phyloP scores from a whole-genome alignment of 192 early-diverging fungal species.

The Phycomyces blakesleeanus region DNA sequence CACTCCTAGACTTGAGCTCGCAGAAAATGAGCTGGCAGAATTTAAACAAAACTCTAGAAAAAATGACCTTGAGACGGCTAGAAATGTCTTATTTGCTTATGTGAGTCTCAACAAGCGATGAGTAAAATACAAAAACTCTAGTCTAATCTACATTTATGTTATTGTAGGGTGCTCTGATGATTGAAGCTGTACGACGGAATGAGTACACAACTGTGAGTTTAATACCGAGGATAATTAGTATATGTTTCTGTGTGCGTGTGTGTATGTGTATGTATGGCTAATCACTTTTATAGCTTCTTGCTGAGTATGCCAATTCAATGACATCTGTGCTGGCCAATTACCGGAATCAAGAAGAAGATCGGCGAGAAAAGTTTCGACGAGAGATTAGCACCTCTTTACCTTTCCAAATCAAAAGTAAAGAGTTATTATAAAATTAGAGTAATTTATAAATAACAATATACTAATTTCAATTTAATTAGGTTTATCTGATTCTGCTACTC shows the following conservation, averaged over 20 bases:
- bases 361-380: constrained; percentile 21
- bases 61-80: constrained; percentile 35
- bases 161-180: constrained; percentile 35
- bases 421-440: not conserved
- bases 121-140: not conserved
- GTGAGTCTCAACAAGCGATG: constrained; percentile 30
- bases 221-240: not conserved
- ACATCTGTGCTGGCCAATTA: constrained; percentile 21
- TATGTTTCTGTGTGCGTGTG: too few relatives aligned
- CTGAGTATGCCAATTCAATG: constrained; percentile 22
- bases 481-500: constrained; percentile 41
- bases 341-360: constrained; percentile 22
- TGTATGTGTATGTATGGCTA: too few relatives aligned
- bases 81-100: constrained; percentile 47
- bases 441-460: too few relatives aligned
- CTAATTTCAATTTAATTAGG: constrained; percentile 13
- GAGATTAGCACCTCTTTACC: constrained; percentile 13
- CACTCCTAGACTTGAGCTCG: constrained; percentile 12
- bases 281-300: constrained; percentile 13
- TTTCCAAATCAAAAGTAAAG: constrained; percentile 18
- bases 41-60: constrained; percentile 30
- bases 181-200: constrained; percentile 50
- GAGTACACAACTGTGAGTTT: constrained; percentile 42
- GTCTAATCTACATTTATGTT: constrained; percentile 6
- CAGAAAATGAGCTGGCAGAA: constrained; percentile 9